Evolutionary conservation across 1,139 yeast species (phyloP).

Genomic region (Candida labiduridarum): DNA sequence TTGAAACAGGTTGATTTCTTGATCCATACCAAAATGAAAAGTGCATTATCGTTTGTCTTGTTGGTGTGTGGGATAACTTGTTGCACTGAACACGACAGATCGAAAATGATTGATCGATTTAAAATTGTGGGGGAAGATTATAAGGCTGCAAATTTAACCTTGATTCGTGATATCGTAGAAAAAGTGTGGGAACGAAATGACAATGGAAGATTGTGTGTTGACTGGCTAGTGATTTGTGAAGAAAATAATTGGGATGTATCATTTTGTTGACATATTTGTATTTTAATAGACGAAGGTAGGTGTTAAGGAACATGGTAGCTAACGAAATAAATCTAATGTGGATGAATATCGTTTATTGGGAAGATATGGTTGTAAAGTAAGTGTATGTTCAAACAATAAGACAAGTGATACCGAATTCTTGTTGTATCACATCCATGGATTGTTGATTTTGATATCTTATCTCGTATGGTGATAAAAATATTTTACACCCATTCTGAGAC

Average conservation of each 20-base stretch:
- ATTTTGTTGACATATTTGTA: constrained; percentile 17
- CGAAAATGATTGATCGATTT: constrained; percentile 24
- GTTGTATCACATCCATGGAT: too few relatives aligned
- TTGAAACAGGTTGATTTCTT: constrained; percentile 24
- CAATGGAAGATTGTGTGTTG: constrained; percentile 24
- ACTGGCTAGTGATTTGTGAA: constrained; percentile 34
- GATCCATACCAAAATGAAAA: constrained; percentile 23
- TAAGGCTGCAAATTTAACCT: constrained; percentile 29
- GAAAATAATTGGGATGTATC: constrained; percentile 31
- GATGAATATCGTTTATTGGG: too few relatives aligned
- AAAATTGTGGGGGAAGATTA: constrained; percentile 23
- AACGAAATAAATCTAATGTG: neutral
- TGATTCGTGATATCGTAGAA: constrained; percentile 28
- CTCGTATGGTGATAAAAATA: too few relatives aligned
- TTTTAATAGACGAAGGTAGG: too few relatives aligned
- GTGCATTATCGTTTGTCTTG: constrained; percentile 35
- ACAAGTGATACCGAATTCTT: too few relatives aligned
- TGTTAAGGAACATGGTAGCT: too few relatives aligned
- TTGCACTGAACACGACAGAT: constrained; percentile 27
- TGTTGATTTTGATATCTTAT: too few relatives aligned
- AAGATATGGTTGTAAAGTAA: too few relatives aligned
- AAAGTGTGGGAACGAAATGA: constrained; percentile 32
- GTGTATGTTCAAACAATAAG: too few relatives aligned
- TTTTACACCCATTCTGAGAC: too few relatives aligned
- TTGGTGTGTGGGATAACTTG: constrained; percentile 38